These are phyloP conservation scores for Verbascum thapsus DNA, from an alignment of 257 asterid genomes.

Conservation along the genomic window DNA sequence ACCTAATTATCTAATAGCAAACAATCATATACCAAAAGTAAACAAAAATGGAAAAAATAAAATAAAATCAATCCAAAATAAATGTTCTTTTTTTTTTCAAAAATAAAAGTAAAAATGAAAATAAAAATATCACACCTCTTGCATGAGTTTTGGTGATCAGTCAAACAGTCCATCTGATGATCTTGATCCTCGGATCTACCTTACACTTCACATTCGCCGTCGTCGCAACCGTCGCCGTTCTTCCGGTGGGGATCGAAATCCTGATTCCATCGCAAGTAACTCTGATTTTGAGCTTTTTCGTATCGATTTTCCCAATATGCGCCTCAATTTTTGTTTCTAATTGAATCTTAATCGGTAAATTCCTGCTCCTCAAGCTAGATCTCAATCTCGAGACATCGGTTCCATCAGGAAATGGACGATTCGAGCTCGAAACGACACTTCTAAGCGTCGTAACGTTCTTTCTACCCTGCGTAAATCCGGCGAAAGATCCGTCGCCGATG, in stretches of 20 bases:
- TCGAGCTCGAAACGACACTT: conserved; percentile 47
- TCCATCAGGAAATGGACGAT: conserved; percentile 23
- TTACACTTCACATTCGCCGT: conserved; percentile 57
- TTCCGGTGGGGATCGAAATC: conserved; percentile 55
- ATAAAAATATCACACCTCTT: conserved; percentile 34
- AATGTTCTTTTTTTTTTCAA: not conserved
- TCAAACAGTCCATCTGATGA: conserved; percentile 76
- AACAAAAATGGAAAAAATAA: conserved; percentile 19
- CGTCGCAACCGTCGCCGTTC: conserved; percentile 49
- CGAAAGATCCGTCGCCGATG: conserved; percentile 62
- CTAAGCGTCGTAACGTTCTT: conserved; percentile 53
- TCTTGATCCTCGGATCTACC: conserved; percentile 69
- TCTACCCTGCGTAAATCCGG: conserved; percentile 60
- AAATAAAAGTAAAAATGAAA: too few relatives aligned
- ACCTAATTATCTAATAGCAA: conserved; percentile 31
- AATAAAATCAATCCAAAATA: conserved; percentile 3
- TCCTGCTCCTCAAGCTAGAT: conserved; percentile 60
- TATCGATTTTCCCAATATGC: conserved; percentile 60
- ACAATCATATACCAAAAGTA: conserved; percentile 43
- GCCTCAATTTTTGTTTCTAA: conserved; percentile 70
- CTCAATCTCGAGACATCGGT: conserved; percentile 49
- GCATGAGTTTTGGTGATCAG: not conserved
- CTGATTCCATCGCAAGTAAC: conserved; percentile 64
- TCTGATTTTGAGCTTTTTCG: conserved; percentile 62
- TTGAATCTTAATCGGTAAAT: conserved; percentile 55